A percentile compares a stretch with the other conserved stretches of the same genome.
Evolutionary conservation across 768 basidiomycete genomes (phyloP).

Genomic region (Glaciozyma martinii): DNA sequence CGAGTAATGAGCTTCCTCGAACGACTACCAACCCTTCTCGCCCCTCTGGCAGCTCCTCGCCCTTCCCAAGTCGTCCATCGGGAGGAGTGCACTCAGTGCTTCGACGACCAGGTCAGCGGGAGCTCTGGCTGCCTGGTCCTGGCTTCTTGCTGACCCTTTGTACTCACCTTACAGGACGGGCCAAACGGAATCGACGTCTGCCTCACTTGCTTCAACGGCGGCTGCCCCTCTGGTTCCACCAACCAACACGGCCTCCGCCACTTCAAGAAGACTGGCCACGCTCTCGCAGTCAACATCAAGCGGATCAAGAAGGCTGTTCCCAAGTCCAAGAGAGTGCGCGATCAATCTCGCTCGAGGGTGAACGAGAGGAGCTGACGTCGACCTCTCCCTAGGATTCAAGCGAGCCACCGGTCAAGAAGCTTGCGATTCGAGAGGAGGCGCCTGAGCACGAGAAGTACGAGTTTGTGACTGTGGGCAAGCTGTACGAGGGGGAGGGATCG

Average conservation of each 20-base stretch:
- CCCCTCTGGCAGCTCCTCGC: not conserved
- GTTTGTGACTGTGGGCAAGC: slow-evolving; percentile 54
- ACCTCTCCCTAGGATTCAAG: slow-evolving; percentile 51
- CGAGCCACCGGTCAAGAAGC: slow-evolving; percentile 77
- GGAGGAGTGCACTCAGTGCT: slow-evolving; percentile 88
- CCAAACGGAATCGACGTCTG: slow-evolving; percentile 78
- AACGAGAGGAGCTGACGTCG: not conserved
- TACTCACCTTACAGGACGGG: slow-evolving; percentile 50
- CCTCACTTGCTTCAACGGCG: slow-evolving; percentile 87
- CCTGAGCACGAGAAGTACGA: slow-evolving; percentile 72
- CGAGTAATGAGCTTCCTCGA: too few species aligned
- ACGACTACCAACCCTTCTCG: too few species aligned
- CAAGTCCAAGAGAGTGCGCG: slow-evolving; percentile 43
- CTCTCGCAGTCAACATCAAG: slow-evolving; percentile 69
- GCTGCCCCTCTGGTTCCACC: slow-evolving; percentile 50
- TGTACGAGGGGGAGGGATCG: slow-evolving; percentile 54
- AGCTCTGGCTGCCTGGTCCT: not conserved
- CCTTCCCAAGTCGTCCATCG: not conserved
- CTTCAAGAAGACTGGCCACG: slow-evolving; percentile 60
- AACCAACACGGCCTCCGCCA: slow-evolving; percentile 70
- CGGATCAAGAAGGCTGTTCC: slow-evolving; percentile 57
- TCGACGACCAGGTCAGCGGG: slow-evolving; percentile 75
- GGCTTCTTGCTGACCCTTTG: not conserved
- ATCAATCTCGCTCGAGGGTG: not conserved
- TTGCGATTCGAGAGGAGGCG: slow-evolving; percentile 69